Evolutionary conservation across 2,329 filamentous ascomycete species (phyloP).

Genomic region (Trichocomaceae sp.): DNA sequence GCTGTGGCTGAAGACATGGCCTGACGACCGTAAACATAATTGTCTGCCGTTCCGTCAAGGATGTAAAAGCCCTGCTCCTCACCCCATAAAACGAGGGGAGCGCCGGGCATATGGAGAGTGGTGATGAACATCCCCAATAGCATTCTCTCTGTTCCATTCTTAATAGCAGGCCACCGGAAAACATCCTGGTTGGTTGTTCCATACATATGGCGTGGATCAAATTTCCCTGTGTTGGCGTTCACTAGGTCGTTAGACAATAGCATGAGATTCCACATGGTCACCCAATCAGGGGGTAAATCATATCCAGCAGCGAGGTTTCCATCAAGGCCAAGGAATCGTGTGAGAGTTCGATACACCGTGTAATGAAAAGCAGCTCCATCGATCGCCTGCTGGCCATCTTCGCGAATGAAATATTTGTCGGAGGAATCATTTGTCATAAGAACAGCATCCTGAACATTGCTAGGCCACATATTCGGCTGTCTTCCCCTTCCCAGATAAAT

Average conservation of each 20-base stretch:
- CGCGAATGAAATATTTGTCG: conserved; percentile 47
- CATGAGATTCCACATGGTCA: conserved; percentile 51
- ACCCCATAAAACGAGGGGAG: conserved; percentile 56
- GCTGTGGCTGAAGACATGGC: conserved; percentile 56
- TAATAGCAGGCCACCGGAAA: conserved; percentile 56
- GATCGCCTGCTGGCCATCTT: conserved; percentile 47
- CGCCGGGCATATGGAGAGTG: conserved; percentile 54
- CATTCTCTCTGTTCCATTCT: conserved; percentile 52
- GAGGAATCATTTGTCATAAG: conserved; percentile 40
- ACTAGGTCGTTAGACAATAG: conserved; percentile 54
- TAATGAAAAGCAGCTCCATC: conserved; percentile 60
- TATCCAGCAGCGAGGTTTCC: conserved; percentile 50
- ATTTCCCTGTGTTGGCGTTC: conserved; percentile 54
- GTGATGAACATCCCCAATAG: conserved; percentile 54
- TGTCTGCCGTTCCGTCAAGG: conserved; percentile 56
- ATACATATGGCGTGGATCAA: conserved; percentile 60
- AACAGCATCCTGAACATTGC: conserved; percentile 45
- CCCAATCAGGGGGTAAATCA: conserved; percentile 51
- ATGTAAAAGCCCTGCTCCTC: conserved; percentile 62
- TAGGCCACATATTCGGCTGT: conserved; percentile 48
- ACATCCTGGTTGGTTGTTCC: conserved; percentile 61
- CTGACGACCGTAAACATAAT: conserved; percentile 61
- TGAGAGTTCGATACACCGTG: conserved; percentile 56
- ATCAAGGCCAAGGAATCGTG: conserved; percentile 55
- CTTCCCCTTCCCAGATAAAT: conserved; percentile 58